phyloP scores from a whole-genome alignment of 1,284 basidiomycete genomes.

The Cryptococcus depauperatus region DNA sequence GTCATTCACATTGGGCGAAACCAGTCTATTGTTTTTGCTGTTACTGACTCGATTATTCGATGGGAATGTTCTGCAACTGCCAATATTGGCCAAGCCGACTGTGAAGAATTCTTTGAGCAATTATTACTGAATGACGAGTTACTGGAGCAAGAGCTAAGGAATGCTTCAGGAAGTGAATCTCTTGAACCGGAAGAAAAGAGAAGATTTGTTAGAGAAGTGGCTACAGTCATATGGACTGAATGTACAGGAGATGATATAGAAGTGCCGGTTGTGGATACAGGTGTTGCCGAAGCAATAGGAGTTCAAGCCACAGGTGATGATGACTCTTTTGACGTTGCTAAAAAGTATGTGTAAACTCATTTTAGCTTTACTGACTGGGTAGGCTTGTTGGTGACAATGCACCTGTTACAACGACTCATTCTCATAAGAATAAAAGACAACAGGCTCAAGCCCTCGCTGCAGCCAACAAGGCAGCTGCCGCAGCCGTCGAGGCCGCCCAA shows the following conservation, averaged over 20 bases:
- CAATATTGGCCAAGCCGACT: constrained; percentile 62
- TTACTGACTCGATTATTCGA: constrained; percentile 68
- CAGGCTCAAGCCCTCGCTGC: constrained; percentile 57
- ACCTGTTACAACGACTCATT: constrained; percentile 17
- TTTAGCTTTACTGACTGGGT: constrained; percentile 7
- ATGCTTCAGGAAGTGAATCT: constrained; percentile 47
- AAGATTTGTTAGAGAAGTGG: constrained; percentile 30
- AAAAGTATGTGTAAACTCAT: constrained; percentile 41
- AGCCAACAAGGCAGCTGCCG: constrained; percentile 48
- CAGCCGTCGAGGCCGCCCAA: constrained; percentile 19
- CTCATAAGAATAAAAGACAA: constrained; percentile 49
- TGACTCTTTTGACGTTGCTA: constrained; percentile 57
- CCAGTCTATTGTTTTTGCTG: constrained; percentile 57
- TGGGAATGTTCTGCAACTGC: constrained; percentile 56
- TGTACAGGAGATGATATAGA: constrained; percentile 40
- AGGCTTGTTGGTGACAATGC: constrained; percentile 34
- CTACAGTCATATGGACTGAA: constrained; percentile 32
- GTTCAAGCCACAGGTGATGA: constrained; percentile 56
- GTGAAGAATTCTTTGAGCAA: constrained; percentile 64
- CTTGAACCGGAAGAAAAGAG: constrained; percentile 23
- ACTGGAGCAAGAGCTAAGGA: constrained; percentile 55
- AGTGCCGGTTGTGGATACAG: constrained; percentile 22
- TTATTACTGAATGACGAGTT: constrained; percentile 57
- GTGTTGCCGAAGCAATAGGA: constrained; percentile 16
- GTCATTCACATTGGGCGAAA: constrained; percentile 77